A percentile compares a stretch with the other conserved stretches of the same genome.
Evolutionary conservation across 441 rosid genomes (phyloP).

Genomic region (Corymbia calophylla): DNA sequence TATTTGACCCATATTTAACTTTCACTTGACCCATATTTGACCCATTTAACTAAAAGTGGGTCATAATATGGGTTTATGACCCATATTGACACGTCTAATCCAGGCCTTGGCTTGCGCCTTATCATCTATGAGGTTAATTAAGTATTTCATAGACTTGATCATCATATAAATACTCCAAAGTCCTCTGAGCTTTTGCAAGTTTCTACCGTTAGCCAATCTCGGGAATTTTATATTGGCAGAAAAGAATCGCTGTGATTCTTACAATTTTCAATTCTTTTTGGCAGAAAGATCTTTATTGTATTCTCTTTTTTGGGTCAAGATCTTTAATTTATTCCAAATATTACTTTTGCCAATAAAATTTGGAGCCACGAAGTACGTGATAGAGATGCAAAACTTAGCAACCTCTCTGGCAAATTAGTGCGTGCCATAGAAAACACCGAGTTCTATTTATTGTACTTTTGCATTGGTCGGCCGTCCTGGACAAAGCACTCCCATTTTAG

Average conservation of each 20-base stretch:
- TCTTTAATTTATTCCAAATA: neutral
- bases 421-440: neutral
- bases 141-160: neutral
- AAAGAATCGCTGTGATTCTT: neutral
- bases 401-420: neutral
- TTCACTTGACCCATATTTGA: too few relatives aligned
- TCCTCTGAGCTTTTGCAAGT: neutral
- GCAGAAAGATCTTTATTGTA: neutral
- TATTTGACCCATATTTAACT: too few relatives aligned
- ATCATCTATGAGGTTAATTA: neutral
- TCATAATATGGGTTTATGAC: too few relatives aligned
- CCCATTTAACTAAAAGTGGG: too few relatives aligned
- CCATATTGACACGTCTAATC: too few relatives aligned
- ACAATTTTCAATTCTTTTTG: neutral
- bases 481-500: neutral
- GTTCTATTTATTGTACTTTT: neutral
- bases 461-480: neutral
- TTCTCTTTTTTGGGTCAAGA: neutral
- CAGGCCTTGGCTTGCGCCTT: neutral
- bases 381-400: neutral
- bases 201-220: neutral
- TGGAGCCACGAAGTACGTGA: neutral
- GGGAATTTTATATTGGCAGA: neutral
- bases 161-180: neutral
- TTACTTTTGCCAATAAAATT: neutral